phyloP scores from a whole-genome alignment of 1,284 basidiomycete species.

The Cryptococcus floricola region DNA sequence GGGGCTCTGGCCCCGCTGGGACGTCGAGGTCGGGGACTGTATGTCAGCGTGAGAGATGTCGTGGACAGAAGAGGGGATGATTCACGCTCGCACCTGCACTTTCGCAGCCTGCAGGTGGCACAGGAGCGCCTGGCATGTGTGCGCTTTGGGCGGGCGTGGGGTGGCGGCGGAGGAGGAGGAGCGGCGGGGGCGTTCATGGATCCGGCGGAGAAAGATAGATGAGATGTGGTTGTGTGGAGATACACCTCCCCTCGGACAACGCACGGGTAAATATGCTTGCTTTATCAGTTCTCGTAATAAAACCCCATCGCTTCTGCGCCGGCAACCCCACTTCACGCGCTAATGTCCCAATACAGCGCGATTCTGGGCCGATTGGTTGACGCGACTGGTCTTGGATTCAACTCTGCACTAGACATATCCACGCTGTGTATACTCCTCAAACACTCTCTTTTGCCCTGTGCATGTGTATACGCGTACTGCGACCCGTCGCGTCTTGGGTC shows the following conservation, averaged over 20 bases:
- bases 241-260: too few species aligned
- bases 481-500: too few species aligned
- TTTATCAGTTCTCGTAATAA: too few species aligned
- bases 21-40: constrained; percentile 41
- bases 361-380: too few species aligned
- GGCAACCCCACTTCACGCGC: too few species aligned
- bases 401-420: neutral
- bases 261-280: too few species aligned
- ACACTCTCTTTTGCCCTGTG: too few species aligned
- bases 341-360: too few species aligned
- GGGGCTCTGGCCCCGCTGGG: constrained; percentile 26
- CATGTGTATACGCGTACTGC: too few species aligned
- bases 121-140: constrained; percentile 45
- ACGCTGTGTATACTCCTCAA: neutral
- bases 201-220: neutral
- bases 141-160: constrained; percentile 28
- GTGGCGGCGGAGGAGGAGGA: neutral
- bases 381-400: neutral
- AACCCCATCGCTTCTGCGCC: too few species aligned
- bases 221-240: too few species aligned
- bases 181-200: neutral
- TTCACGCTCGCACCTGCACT: constrained; percentile 39
- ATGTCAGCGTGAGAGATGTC: neutral
- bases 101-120: constrained; percentile 44
- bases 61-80: neutral